phyloP scores from a whole-genome alignment of 2,329 filamentous ascomycete species.

The Pseudogymnoascus sp. region DNA sequence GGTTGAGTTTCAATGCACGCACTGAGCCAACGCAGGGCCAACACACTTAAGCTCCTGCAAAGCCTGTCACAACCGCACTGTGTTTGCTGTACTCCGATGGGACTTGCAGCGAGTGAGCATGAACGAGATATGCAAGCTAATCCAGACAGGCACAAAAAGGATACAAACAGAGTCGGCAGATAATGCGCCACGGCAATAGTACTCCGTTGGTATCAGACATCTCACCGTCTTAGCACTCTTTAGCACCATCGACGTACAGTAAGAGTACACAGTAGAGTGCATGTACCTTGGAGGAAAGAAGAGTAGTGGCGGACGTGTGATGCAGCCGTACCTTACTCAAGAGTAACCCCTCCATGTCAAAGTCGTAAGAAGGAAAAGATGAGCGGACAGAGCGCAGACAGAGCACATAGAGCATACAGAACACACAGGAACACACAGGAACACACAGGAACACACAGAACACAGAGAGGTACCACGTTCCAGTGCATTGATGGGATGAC shows the following conservation, averaged over 20 bases:
- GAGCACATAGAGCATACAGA: not conserved
- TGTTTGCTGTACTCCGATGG: not conserved
- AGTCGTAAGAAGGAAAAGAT: not conserved
- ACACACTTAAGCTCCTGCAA: not conserved
- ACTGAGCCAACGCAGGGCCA: conserved; percentile 4
- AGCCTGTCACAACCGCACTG: not conserved
- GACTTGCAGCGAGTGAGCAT: not conserved
- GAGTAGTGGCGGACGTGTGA: not conserved
- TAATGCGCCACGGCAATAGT: not conserved
- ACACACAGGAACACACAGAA: not conserved
- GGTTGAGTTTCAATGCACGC: not conserved
- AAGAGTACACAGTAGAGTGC: not conserved
- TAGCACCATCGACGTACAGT: not conserved
- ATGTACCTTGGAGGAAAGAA: not conserved
- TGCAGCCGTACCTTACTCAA: conserved; percentile 2
- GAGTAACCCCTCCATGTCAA: not conserved
- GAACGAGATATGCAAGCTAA: not conserved
- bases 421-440: not conserved
- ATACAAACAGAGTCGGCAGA: not conserved
- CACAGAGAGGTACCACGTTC: not conserved
- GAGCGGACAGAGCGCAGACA: not conserved
- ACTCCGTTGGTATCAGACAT: not conserved
- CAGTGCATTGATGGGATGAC: not conserved
- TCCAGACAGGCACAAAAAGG: not conserved
- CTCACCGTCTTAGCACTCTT: not conserved